Percentiles rank a stretch among this genome's conserved stretches.
Conservation (phyloP, 1,139 yeast species). For the Pichia sp. region DNA sequence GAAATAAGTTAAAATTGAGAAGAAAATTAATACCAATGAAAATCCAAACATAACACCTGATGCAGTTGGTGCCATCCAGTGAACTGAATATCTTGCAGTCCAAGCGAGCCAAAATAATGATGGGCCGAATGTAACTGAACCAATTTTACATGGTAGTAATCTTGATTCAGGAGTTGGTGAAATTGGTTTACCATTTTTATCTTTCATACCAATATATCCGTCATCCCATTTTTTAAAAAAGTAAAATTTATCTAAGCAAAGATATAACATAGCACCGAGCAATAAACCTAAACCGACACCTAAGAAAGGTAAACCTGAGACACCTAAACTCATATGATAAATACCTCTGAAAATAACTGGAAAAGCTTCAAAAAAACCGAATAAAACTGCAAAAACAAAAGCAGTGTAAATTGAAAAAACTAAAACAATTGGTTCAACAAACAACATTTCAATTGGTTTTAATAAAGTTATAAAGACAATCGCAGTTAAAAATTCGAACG, state of each 20-base stretch:
- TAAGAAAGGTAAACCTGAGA: slow-evolving; percentile 61
- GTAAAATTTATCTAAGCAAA: slow-evolving; percentile 41
- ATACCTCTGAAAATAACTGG: slow-evolving; percentile 65
- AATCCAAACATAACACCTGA: slow-evolving; percentile 75
- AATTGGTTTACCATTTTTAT: slow-evolving; percentile 47
- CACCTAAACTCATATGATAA: slow-evolving; percentile 51
- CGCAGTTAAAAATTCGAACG: slow-evolving; percentile 31
- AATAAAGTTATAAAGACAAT: slow-evolving; percentile 44
- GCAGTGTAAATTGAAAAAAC: slow-evolving; percentile 63
- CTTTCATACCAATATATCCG: slow-evolving; percentile 54
- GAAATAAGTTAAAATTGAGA: slow-evolving; percentile 64
- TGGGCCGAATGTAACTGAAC: slow-evolving; percentile 56
- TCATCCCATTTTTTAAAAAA: slow-evolving; percentile 56
- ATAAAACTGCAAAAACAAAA: slow-evolving; percentile 66
- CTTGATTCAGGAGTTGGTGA: slow-evolving; percentile 42
- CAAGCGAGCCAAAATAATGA: slow-evolving; percentile 80
- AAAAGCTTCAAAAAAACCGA: slow-evolving; percentile 73
- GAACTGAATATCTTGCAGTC: slow-evolving; percentile 58
- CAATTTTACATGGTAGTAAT: slow-evolving; percentile 31
- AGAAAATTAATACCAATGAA: slow-evolving; percentile 67
- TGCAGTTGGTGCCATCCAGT: slow-evolving; percentile 76
- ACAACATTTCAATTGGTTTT: slow-evolving; percentile 59
- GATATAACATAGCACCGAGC: slow-evolving; percentile 45
- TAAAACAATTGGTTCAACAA: slow-evolving; percentile 64
- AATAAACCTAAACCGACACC: slow-evolving; percentile 64